Evolutionary conservation across 768 basidiomycete genomes (phyloP).

Genomic region (Phylloporus sp.): DNA sequence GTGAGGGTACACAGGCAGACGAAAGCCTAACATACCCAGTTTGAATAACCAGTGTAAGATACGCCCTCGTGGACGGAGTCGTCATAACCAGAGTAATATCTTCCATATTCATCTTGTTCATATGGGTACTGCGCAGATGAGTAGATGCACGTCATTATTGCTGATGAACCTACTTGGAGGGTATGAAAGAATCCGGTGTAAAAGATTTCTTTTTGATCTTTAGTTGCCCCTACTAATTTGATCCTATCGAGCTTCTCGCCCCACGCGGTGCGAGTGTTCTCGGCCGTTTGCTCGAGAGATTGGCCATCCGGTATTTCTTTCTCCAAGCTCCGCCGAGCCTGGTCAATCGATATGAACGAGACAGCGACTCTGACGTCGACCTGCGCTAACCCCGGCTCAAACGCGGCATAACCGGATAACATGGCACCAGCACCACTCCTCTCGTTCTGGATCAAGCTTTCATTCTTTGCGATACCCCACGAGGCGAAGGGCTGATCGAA

Average conservation of each 20-base stretch:
- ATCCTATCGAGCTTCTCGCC: conserved; percentile 53
- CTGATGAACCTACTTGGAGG: conserved; percentile 41
- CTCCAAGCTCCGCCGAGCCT: conserved; percentile 53
- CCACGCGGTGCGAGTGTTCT: conserved; percentile 49
- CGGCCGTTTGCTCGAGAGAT: conserved; percentile 50
- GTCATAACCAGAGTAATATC: conserved; percentile 78
- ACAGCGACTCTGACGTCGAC: conserved; percentile 63
- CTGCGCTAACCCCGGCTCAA: conserved; percentile 31
- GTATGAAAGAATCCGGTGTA: conserved; percentile 66
- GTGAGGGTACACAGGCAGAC: not conserved
- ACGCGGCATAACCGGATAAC: conserved; percentile 50
- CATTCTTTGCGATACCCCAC: conserved; percentile 50
- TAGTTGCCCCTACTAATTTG: conserved; percentile 44
- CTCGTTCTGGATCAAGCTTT: conserved; percentile 31
- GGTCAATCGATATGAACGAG: conserved; percentile 70
- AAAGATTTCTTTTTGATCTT: conserved; percentile 45
- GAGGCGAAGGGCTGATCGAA: conserved; percentile 45
- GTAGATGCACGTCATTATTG: not conserved
- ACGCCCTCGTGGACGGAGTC: conserved; percentile 56
- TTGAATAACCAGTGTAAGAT: conserved; percentile 81
- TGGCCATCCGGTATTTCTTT: conserved; percentile 44
- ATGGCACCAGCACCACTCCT: conserved; percentile 38
- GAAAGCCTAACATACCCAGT: conserved; percentile 49
- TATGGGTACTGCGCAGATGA: conserved; percentile 59
- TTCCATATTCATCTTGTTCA: conserved; percentile 62